Conservation (phyloP, 768 basidiomycete genomes). For the Tricholoma hemisulphureum region DNA sequence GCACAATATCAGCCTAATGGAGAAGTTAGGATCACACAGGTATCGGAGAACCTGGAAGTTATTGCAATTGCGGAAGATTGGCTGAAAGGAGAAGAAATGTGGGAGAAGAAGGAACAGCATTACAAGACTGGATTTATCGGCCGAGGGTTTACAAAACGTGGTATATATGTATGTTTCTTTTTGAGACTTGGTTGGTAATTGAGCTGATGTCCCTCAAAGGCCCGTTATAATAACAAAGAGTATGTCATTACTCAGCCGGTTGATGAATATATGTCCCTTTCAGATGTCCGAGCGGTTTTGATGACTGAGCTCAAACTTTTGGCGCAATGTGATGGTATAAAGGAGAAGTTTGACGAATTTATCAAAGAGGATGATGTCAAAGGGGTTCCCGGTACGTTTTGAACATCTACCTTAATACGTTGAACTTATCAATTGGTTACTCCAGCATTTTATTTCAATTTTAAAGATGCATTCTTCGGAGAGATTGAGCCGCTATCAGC, state of each 20-base stretch:
- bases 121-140: conserved; percentile 6
- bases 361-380: not conserved
- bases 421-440: not conserved
- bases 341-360: not conserved
- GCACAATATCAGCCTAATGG: not conserved
- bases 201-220: not conserved
- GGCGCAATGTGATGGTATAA: not conserved
- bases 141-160: conserved; percentile 8
- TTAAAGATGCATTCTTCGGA: not conserved
- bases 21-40: not conserved
- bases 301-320: not conserved
- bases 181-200: not conserved
- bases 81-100: not conserved
- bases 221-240: conserved; percentile 6
- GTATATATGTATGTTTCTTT: conserved; percentile 8
- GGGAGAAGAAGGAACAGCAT: not conserved
- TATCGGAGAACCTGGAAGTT: not conserved
- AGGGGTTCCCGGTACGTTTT: not conserved
- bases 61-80: not conserved
- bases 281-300: not conserved
- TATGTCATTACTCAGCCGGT: conserved; percentile 7
- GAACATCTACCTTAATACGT: not conserved
- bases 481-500: not conserved
- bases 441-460: not conserved
- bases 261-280: conserved; percentile 3